These are phyloP conservation scores for Casaregolazyma suthepensis DNA, from an alignment of 1,139 yeast genomes.

Conservation along the genomic window DNA sequence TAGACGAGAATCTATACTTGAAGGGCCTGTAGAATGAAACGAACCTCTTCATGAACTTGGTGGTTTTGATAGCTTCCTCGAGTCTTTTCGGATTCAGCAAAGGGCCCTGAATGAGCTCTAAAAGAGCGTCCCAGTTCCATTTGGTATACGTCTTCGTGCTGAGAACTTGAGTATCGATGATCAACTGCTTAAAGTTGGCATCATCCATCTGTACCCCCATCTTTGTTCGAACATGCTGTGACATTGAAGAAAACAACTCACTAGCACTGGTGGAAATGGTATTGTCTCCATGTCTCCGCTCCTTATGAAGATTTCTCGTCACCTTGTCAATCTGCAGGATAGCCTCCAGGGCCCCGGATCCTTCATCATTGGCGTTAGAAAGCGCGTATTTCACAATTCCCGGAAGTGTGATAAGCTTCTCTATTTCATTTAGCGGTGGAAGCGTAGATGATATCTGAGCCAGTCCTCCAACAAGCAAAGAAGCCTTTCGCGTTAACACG, in stretches of 20 bases:
- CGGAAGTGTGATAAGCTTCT: slow-evolving; percentile 29
- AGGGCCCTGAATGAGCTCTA: slow-evolving; percentile 73
- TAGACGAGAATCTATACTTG: slow-evolving; percentile 72
- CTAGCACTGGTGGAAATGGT: background rate
- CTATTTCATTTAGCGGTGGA: slow-evolving; percentile 40
- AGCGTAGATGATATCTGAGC: slow-evolving; percentile 49
- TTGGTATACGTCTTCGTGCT: slow-evolving; percentile 71
- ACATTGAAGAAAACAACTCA: slow-evolving; percentile 32
- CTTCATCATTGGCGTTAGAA: slow-evolving; percentile 13
- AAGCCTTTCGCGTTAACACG: slow-evolving; percentile 51
- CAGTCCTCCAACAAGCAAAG: slow-evolving; percentile 58
- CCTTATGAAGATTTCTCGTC: slow-evolving; percentile 38
- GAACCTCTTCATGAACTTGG: slow-evolving; percentile 79
- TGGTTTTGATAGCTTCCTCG: slow-evolving; percentile 71
- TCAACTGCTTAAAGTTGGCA: slow-evolving; percentile 56
- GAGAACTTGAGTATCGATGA: slow-evolving; percentile 63
- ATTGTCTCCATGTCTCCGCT: slow-evolving; percentile 10
- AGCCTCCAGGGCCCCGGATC: slow-evolving; percentile 28
- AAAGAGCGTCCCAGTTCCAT: slow-evolving; percentile 83
- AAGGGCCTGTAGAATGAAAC: slow-evolving; percentile 88
- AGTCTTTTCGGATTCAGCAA: slow-evolving; percentile 61
- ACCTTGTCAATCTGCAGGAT: slow-evolving; percentile 44
- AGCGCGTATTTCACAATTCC: slow-evolving; percentile 30
- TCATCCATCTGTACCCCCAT: slow-evolving; percentile 61
- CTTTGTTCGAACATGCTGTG: slow-evolving; percentile 38